Base-by-base conservation (phyloP, 257 asterid genomes). In the Gentiana dahurica region DNA sequence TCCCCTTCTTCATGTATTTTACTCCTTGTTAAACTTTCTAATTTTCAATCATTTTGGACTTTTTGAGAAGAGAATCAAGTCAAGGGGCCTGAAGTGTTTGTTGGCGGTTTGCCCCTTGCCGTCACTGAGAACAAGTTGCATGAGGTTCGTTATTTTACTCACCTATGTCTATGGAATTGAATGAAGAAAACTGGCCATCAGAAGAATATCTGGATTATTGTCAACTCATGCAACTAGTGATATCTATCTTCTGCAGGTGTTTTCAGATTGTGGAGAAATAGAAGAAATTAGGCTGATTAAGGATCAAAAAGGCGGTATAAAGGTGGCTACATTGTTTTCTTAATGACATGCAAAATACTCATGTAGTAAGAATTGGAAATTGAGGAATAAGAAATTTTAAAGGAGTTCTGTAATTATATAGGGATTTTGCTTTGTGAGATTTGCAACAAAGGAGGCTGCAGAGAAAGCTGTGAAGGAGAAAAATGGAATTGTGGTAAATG, bases 401-500 rank as follows among this genome's bases (percentile, higher is more conserved):
- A 49, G 53, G 41, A 15, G 39, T 61, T 35, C 43, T 44, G 33
- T 48, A 36, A 45, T 59, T 50, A 58, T 62, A 62, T 70, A 90
- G 97, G 96, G 91, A 54, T 90, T 72, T 74, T 74, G 97, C 78
- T 90, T 90, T 80, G 90, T 90, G 60, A 84, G 86, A 12, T 90
- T 86, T 69, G 70, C 84, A 36, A 82, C 82, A 9, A 82, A 82
- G 68, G 94, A 82, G 69, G 93, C 95, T 69, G 96, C 97, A 35
- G 73, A 70, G 65, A 86, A 70, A 71, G 97, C 97, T 66, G 76
- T 86, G 74, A 79, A 66, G 78, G 96, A 86, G 63, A 84, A 77
- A 74, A 60, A 85, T 73, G 96, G 85, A 64, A 63, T 59, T 61
- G 36, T 69, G 87, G 97, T 89, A 81, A 86, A 73, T 51, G 57